Evolutionary conservation across 495 filamentous ascomycete species (phyloP), one percentile per base, ranked within the genome.

Genomic region (Trichoderma asperelloides): DNA sequence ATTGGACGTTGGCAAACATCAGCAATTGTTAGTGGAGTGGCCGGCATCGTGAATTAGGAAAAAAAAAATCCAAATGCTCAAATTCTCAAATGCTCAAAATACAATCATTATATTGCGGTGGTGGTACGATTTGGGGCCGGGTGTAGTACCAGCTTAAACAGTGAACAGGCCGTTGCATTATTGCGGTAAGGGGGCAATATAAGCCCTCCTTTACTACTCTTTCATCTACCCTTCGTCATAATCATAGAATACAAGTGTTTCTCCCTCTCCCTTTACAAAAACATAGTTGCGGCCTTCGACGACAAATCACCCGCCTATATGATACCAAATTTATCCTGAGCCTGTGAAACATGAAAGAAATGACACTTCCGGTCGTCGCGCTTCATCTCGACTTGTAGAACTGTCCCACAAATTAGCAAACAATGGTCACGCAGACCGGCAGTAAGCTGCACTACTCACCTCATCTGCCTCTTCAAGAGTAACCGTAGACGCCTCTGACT

Each of bases 401-500:
- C 66, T 67, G 33, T 25, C 18, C 6, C 41, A 64, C 33, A 64
- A 40, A 21, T 66, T 43, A 66, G 65, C 51, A 62, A 66, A 18
- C 18, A 64, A 60, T 13, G 16, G 11, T 30, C 27, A 12, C 23
- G 43, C 30, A 68, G 41, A 43, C 30, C 6, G 37, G 25, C 30
- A 41, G 27, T 12, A 23, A 25, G 27, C 6, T 57, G 33, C 63
- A 57, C 12, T 25, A 73, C 74, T 70, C 70, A 89, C 88, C 74
- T 80, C 82, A 66, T 82, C 86, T 3, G 89, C 91, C 70, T 92
- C 88, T 33, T 88, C 86, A 64, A 85, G 84, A 9, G 81, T 84
- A 1, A 93, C 87, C 8, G 85, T 80, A 15, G 88, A 91, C 6
- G 79, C 75, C 41, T 88, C 85, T 4, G 82, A 85, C 68, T 82